Base-by-base conservation (phyloP, 2,329 filamentous ascomycete genomes). In the Fusarium sp. region DNA sequence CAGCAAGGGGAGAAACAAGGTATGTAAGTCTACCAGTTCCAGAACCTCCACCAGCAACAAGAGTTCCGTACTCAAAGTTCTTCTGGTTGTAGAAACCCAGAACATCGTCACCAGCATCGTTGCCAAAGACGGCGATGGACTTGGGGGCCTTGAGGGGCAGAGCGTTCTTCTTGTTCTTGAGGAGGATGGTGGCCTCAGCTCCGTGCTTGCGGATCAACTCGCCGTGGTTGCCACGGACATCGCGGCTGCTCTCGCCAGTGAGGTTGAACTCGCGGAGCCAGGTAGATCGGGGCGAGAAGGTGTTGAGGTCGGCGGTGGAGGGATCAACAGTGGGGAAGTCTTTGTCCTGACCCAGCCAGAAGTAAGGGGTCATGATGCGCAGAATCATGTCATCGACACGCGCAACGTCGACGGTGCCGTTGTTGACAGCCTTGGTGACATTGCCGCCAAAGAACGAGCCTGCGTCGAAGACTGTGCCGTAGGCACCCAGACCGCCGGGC, bases 161-260 rank as follows among this genome's bases (percentile, higher is more conserved):
- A 2, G 85, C 84, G 37, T 85, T 85, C 66, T 85, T 85, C 31
- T 82, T 82, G 80, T 95, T 95, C 85, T 95, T 95, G 65, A 95
- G 83, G 3, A 95, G 85, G 15, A 94, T 88, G 12, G 88, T 91
- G 18, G 91, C 91, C 61, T 78, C 80, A 13, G 80, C 77, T 15
- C 78, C 85, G 70, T 90, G 86, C 84, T 87, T 88, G 52, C 88
- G 83, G 70, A 88, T 83, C 6, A 90, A 76, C 1, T 83, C 77
- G 6, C 83, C 88, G 36, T 90, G 86, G 72, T 90, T 83, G 18
- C 84, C 88, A 0, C 86, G 85, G 55, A 83, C 82, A 40, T 83
- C 81, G 62, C 74, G 85, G 73, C 89, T 88, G 8, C 81, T 78
- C 66, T 88, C 84, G 3, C 88, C 87, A 0, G 84, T 89, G 54